These are phyloP conservation scores for Globisporangium emineosum DNA, from an alignment of 352 stramenopile species.

Conservation along the genomic window DNA sequence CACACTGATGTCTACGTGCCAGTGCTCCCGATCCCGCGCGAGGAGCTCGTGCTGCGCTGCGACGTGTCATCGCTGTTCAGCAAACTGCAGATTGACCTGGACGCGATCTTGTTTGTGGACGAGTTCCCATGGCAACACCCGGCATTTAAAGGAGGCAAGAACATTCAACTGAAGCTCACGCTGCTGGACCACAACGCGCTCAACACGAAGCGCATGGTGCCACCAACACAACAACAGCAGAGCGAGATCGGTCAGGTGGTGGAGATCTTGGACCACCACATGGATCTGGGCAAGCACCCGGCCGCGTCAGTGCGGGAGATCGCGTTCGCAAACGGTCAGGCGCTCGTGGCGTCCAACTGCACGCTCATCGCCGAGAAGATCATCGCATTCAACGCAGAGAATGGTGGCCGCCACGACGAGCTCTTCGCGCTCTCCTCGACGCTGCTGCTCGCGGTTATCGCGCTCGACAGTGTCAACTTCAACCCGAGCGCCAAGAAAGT, in stretches of 20 bases:
- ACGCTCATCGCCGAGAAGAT: constrained; percentile 77
- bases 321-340: constrained; percentile 64
- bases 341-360: constrained; percentile 70
- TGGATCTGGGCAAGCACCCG: constrained; percentile 51
- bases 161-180: constrained; percentile 32
- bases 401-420: constrained; percentile 2
- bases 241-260: constrained; percentile 36
- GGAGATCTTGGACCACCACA: constrained; percentile 82
- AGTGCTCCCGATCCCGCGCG: constrained; percentile 59
- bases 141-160: constrained; percentile 2
- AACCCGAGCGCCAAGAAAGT: constrained; percentile 75
- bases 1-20: constrained; percentile 34
- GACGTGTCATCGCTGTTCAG: constrained; percentile 63
- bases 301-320: constrained; percentile 43
- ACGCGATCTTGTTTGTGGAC: constrained; percentile 66
- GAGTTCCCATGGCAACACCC: constrained; percentile 63
- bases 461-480: constrained; percentile 79
- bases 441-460: constrained; percentile 76
- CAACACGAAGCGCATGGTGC: constrained; percentile 51
- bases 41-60: constrained; percentile 60
- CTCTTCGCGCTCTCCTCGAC: constrained; percentile 50
- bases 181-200: constrained; percentile 78
- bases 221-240: not conserved
- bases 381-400: constrained; percentile 12
- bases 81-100: constrained; percentile 47